Evolutionary conservation across 768 basidiomycete species (phyloP).

Genomic region (Crucibulum laeve): DNA sequence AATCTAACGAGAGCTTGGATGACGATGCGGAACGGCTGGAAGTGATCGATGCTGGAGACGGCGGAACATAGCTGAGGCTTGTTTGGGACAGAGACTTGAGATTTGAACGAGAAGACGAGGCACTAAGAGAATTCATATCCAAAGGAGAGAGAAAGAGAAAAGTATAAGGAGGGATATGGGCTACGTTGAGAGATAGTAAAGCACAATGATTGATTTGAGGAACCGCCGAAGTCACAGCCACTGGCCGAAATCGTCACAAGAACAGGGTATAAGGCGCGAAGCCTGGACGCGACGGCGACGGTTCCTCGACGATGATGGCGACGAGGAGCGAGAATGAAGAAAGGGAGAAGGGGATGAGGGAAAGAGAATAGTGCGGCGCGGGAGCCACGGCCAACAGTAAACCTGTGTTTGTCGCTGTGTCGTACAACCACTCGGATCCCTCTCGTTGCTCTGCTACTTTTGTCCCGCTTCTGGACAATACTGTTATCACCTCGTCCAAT

Average conservation of each 20-base stretch:
- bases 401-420: no score
- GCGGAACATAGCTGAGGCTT: slow-evolving; percentile 27
- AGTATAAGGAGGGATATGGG: slow-evolving; percentile 14
- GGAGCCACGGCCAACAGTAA: no score
- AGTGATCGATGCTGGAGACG: slow-evolving; percentile 31
- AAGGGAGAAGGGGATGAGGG: slow-evolving; percentile 7
- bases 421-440: no score
- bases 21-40: slow-evolving; percentile 40
- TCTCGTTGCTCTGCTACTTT: no score
- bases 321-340: slow-evolving; percentile 10
- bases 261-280: slow-evolving; percentile 38
- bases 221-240: slow-evolving; percentile 50
- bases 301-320: slow-evolving; percentile 33
- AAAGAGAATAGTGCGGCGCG: not conserved
- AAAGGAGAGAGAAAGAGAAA: slow-evolving; percentile 12
- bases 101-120: slow-evolving; percentile 28
- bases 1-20: slow-evolving; percentile 49
- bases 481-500: no score
- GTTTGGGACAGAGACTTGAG: slow-evolving; percentile 26
- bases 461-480: no score
- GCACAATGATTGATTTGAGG: slow-evolving; percentile 26
- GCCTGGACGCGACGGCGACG: slow-evolving; percentile 41
- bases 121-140: slow-evolving; percentile 29
- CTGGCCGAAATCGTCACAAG: slow-evolving; percentile 33
- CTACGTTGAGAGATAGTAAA: slow-evolving; percentile 12